Percentiles rank a stretch among this genome's conserved stretches.
Evolutionary conservation across 306 rosid genomes (phyloP).

Genomic region (Sophora flavescens): DNA sequence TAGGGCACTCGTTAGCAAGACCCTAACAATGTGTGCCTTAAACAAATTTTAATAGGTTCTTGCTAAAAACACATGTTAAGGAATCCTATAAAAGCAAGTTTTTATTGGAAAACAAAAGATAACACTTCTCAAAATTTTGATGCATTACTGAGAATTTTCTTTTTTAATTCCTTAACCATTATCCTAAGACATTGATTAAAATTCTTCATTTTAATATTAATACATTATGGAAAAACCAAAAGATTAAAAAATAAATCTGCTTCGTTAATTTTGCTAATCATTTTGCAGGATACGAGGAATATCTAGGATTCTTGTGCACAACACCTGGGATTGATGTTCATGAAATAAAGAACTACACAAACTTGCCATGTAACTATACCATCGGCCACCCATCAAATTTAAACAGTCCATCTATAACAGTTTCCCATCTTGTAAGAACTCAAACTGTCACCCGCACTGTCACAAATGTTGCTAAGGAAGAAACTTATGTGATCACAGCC

Average conservation of each 20-base stretch:
- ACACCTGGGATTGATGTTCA: constrained; percentile 83
- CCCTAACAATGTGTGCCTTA: constrained; percentile 5
- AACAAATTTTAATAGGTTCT: too few species aligned
- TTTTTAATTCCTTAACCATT: too few species aligned
- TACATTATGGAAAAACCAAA: background rate
- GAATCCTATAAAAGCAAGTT: too few species aligned
- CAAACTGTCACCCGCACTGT: constrained; percentile 74
- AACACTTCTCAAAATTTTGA: too few species aligned
- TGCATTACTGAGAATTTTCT: too few species aligned
- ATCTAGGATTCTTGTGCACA: constrained; percentile 95
- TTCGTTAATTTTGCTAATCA: constrained; percentile 24
- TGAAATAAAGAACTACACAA: constrained; percentile 84
- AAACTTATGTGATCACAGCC: constrained; percentile 78
- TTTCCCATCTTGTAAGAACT: constrained; percentile 85
- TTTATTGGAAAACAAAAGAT: too few species aligned
- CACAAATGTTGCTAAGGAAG: constrained; percentile 88
- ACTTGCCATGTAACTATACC: constrained; percentile 77
- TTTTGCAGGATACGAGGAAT: constrained; percentile 82
- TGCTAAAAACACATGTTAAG: too few species aligned
- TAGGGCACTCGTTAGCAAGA: too few species aligned
- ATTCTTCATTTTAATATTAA: background rate
- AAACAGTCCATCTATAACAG: constrained; percentile 85
- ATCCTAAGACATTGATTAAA: too few species aligned
- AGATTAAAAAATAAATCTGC: background rate
- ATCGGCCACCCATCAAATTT: constrained; percentile 81